Evolutionary conservation across 1,284 basidiomycete species (phyloP), one percentile per base, ranked within the genome.

Genomic region (Malassezia slooffiae): DNA sequence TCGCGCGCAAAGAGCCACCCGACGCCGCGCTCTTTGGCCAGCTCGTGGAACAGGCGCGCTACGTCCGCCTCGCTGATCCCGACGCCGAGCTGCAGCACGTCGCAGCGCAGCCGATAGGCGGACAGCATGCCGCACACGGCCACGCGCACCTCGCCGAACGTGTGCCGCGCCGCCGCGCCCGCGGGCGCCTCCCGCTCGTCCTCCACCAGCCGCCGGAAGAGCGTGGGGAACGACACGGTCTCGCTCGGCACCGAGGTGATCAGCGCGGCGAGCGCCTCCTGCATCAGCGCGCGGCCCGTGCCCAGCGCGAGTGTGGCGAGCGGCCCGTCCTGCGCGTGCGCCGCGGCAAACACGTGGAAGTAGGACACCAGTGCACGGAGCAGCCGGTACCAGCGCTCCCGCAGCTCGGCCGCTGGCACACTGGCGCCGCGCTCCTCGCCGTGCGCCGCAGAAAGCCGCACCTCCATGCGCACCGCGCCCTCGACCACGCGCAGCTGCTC

Each of bases 61-160:
- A 26, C 34, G 29, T 48, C 46, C 3, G 35, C 35, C 19, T 43
- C 24, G 26, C 29, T 38, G 5, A 48, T 23, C n/a, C 29, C 23
- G 31, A 34, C 32, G 21, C 40, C 36, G 2, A 43, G 19, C 17
- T 17, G 72, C n/a, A 97, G 75, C 74, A 91, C 79, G 57, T 96
- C 90, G 19, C 82, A 82, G 55, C 97, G 89, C 5, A 83, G 80
- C 17, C 82, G 80, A 72, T 95, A 96, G 2, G 87, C 84, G 58
- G 90, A 86, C 53, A 96, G 74, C 87, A 97, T 97, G 22, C 86
- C 83, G 1, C 81, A 82, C 17, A 97, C 74, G 46, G 97, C 88
- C 4, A 80, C 77, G 33, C 88, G 78, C 71, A 96, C 91, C 70
- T 96, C 89, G 24, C 82, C 80, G 68, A 96, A 96, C 77, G 48